A percentile compares a stretch with the other conserved stretches of the same genome.
phyloP scores from a whole-genome alignment of 108 stramenopile genomes.

The Cyclotella choctawhatcheeana region DNA sequence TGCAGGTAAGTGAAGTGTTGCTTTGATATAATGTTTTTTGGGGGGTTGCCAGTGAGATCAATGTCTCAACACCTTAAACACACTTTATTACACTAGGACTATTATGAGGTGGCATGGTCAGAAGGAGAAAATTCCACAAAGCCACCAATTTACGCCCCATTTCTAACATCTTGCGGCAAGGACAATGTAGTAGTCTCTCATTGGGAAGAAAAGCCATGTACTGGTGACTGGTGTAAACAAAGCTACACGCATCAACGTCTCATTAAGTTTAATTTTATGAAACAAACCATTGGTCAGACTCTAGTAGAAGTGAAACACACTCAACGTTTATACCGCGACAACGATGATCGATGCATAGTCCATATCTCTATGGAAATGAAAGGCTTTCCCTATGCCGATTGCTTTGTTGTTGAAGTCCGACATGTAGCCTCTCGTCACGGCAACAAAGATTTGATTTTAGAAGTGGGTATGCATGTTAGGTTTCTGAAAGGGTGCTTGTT shows the following conservation, averaged over 20 bases:
- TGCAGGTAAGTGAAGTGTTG: slow-evolving; percentile 1
- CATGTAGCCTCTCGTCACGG: slow-evolving; percentile 70
- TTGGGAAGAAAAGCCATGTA: slow-evolving; percentile 28
- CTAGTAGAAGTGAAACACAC: slow-evolving; percentile 75
- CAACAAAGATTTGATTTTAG: slow-evolving; percentile 52
- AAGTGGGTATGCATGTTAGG: slow-evolving; percentile 73
- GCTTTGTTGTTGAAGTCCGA: slow-evolving; percentile 75
- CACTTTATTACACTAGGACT: slow-evolving; percentile 11
- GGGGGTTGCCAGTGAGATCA: background rate
- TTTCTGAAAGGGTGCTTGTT: slow-evolving; percentile 74
- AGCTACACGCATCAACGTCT: slow-evolving; percentile 52
- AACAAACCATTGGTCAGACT: slow-evolving; percentile 79
- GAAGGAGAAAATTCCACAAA: slow-evolving; percentile 28
- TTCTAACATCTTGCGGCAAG: slow-evolving; percentile 21
- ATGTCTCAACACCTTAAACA: background rate
- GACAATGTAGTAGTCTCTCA: slow-evolving; percentile 25
- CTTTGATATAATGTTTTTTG: background rate
- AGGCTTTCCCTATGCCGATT: slow-evolving; percentile 83
- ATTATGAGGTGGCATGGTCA: slow-evolving; percentile 47
- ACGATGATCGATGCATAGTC: slow-evolving; percentile 63
- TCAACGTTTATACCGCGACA: slow-evolving; percentile 61
- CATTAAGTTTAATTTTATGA: slow-evolving; percentile 68
- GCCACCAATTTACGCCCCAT: slow-evolving; percentile 34
- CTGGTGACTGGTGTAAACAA: slow-evolving; percentile 65
- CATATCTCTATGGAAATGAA: slow-evolving; percentile 60